Base-by-base conservation (phyloP, 345 rosid species). In the Euphorbia peplus region DNA sequence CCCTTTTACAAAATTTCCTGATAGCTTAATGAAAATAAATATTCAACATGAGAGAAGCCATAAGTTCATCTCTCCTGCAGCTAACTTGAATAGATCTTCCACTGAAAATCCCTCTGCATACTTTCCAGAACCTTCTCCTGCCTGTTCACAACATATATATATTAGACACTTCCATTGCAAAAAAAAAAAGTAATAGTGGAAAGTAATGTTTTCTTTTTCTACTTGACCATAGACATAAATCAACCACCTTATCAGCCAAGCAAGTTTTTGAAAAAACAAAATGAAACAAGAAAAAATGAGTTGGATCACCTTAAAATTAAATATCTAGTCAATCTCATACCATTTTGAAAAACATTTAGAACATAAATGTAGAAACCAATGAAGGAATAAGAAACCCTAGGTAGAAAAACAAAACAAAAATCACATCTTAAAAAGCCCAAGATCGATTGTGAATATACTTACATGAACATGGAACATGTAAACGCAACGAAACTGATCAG, bases 61-160 rank as follows among this genome's bases (percentile, higher is more conserved):
- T 9, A 78, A 67, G 63, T 84, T 84, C 77, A 82, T 78, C 70
- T 84, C 88, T 61, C 79, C 88, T 42, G 80, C 84, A 21, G 81
- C 85, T 32, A 82, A 77, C 70, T 82, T 82, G 72, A 85, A 79
- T 28, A 68, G 66, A 52, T 85, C 80, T 75, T 80, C 86, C 53
- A 78, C 82, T 30, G 88, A 72, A 61, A 80, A 30, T 66, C 83
- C 63, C 64, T 74, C 81, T 8, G 60, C 73, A 76, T 69, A 68
- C 58, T 70, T 73, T 44, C 73, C 66, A 37, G 61, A 73, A 52
- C 44, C 58, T 74, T 67, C 77, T 58, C 71, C 63, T 22, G 61
- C 78, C 83, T 78, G 70, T 56, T 29, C 46, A 44, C 15, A 62
- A 32, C 25, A 52, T 50, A 62, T 22, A 25, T 37, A 30, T 11